These are phyloP conservation scores for Nitzschia putrida DNA, from an alignment of 108 stramenopile species.

Conservation along the genomic window DNA sequence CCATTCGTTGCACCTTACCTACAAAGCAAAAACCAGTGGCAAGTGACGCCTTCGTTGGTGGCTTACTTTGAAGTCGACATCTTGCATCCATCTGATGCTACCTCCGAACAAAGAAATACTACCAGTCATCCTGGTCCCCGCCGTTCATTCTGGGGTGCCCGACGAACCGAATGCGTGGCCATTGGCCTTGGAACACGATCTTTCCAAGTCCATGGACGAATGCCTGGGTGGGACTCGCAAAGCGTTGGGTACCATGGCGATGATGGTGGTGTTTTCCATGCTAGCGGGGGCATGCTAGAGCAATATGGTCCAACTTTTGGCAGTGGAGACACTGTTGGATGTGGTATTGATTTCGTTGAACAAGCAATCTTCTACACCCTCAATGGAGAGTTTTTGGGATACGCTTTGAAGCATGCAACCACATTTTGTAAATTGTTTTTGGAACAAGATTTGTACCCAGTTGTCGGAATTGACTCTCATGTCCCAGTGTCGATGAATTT, in stretches of 20 bases:
- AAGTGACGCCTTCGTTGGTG: slow-evolving; percentile 67
- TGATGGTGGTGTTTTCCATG: slow-evolving; percentile 82
- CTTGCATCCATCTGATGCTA: slow-evolving; percentile 21
- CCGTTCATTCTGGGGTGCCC: background rate
- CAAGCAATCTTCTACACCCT: slow-evolving; percentile 77
- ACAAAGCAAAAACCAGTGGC: slow-evolving; percentile 16
- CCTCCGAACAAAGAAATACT: background rate
- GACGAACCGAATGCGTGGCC: slow-evolving; percentile 66
- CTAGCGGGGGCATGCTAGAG: slow-evolving; percentile 63
- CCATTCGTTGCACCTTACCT: slow-evolving; percentile 63
- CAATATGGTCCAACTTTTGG: slow-evolving; percentile 74
- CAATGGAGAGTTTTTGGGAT: slow-evolving; percentile 85
- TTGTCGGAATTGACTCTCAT: slow-evolving; percentile 77
- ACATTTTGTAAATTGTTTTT: slow-evolving; percentile 29
- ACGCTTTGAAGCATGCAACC: slow-evolving; percentile 55
- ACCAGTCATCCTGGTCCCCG: background rate
- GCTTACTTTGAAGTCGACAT: slow-evolving; percentile 81
- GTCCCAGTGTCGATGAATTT: slow-evolving; percentile 64
- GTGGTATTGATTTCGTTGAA: slow-evolving; percentile 70
- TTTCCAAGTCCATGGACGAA: slow-evolving; percentile 52
- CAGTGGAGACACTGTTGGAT: slow-evolving; percentile 83
- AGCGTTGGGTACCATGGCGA: slow-evolving; percentile 84
- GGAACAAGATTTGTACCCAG: slow-evolving; percentile 64
- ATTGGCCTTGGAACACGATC: slow-evolving; percentile 60
- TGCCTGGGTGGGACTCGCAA: slow-evolving; percentile 84